phyloP scores from a whole-genome alignment of 139 green algal genomes.

The Asterochloris erici region DNA sequence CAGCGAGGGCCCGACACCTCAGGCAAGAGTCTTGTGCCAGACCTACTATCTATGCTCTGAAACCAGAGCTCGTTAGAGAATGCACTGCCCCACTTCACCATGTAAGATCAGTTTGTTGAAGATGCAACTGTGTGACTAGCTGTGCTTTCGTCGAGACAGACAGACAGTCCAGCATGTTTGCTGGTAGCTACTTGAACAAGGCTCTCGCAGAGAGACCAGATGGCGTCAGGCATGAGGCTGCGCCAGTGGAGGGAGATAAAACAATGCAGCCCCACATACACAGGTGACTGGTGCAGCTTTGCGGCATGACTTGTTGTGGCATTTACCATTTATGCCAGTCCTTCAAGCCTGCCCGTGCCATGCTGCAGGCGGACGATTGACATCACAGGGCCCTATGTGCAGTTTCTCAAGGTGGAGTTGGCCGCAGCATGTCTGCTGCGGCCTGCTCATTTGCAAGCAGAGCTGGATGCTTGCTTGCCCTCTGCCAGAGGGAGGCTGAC shows the following conservation, averaged over 20 bases:
- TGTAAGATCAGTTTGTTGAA: too few relatives aligned
- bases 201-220: slow-evolving; percentile 3
- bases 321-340: background rate
- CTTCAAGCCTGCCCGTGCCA: background rate
- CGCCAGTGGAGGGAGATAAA: slow-evolving; percentile 41
- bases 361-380: slow-evolving; percentile 44
- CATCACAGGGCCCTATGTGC: slow-evolving; percentile 29
- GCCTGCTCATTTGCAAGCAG: background rate
- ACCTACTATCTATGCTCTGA: too few relatives aligned
- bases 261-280: slow-evolving; percentile 31
- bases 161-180: background rate
- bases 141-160: background rate
- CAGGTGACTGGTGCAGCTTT: background rate
- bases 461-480: background rate
- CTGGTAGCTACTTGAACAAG: slow-evolving; percentile 11
- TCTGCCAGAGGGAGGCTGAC: background rate
- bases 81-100: too few relatives aligned
- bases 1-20: too few relatives aligned
- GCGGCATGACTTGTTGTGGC: too few relatives aligned
- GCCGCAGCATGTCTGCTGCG: background rate
- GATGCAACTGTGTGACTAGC: background rate
- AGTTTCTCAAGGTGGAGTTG: slow-evolving; percentile 29
- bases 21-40: too few relatives aligned
- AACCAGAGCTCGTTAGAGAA: too few relatives aligned
- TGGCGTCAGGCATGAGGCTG: background rate